Conservation (phyloP, 2,329 filamentous ascomycete species). For the Trichoderma atrobrunneum region DNA sequence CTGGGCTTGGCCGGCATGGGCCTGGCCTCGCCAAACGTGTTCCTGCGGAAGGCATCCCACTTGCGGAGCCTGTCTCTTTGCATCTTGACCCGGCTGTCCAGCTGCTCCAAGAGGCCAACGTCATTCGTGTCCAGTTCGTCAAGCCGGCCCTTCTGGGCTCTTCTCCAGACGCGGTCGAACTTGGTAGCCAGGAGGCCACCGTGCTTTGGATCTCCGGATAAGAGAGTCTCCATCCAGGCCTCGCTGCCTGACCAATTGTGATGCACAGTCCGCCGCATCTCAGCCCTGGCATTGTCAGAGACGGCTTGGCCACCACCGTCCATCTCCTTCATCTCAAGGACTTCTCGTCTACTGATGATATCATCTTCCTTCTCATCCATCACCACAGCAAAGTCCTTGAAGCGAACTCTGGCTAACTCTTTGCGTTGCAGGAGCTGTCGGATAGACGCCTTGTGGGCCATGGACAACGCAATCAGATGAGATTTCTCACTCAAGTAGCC, state of each 20-base stretch:
- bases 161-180: conserved; percentile 70
- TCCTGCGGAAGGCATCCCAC: conserved; percentile 68
- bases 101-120: conserved; percentile 62
- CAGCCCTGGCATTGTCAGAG: conserved; percentile 42
- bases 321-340: conserved; percentile 35
- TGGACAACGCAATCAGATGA: conserved; percentile 61
- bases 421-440: conserved; percentile 58
- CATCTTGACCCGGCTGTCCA: conserved; percentile 64
- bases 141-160: conserved; percentile 58
- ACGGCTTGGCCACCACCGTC: conserved; percentile 31
- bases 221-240: conserved; percentile 68
- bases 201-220: conserved; percentile 61
- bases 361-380: conserved; percentile 61
- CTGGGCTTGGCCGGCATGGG: conserved; percentile 25
- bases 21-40: conserved; percentile 39
- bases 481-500: conserved; percentile 54
- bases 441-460: conserved; percentile 71
- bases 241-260: conserved; percentile 78
- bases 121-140: conserved; percentile 53
- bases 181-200: conserved; percentile 64
- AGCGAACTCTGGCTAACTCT: conserved; percentile 56
- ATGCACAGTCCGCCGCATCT: conserved; percentile 59
- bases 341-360: conserved; percentile 53
- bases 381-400: conserved; percentile 61
- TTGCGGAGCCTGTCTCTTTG: conserved; percentile 67